Base-by-base conservation (phyloP, 208 protist species). In the Paratrypanosoma confusum region DNA sequence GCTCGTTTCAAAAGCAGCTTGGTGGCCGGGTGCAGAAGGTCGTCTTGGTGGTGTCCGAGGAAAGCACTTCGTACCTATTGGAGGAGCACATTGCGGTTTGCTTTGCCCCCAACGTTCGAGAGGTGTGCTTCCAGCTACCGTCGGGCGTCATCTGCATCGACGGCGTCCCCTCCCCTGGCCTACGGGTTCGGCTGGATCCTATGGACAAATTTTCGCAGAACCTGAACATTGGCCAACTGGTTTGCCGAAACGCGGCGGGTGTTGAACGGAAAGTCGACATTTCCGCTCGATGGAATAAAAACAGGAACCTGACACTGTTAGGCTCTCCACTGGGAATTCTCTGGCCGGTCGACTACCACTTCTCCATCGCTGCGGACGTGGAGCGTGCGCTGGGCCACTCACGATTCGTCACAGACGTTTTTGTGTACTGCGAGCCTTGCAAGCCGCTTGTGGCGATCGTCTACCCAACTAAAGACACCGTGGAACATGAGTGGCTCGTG, bases 341-440 rank as follows among this genome's bases (percentile, higher is more conserved):
- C 43, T 90, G 81, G 70, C 84, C 84, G 4, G 62, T 81, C 8
- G 55, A 66, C 29, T 84, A 71, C 32, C 67, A 90, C 25, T 85
- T 79, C 47, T 55, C 66, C 38, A 61, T 87, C 45, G 64, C 81
- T 3, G 60, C 65, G 0, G 63, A 78, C 39, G 49, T 93, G 48
- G 84, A 90, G 46, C 66, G 74, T 43, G 55, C 70, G 11, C 86
- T 73, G 61, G 26, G 60, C 17, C 65, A 68, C 29, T 93, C 81
- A 7, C 80, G 81, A 29, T 90, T 81, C 50, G 71, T 90, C 25
- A 82, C 74, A 39, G 76, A 86, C 45, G 63, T 90, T n/a, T 93
- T 93, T 50, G 57, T 90, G 17, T 67, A 80, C 48, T 88, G 78
- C 42, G 57, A 77, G 18, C 60, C 74, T 1, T 49, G 61, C 25